Evolutionary conservation across 768 basidiomycete species (phyloP).

Genomic region (Astraeus odoratus): DNA sequence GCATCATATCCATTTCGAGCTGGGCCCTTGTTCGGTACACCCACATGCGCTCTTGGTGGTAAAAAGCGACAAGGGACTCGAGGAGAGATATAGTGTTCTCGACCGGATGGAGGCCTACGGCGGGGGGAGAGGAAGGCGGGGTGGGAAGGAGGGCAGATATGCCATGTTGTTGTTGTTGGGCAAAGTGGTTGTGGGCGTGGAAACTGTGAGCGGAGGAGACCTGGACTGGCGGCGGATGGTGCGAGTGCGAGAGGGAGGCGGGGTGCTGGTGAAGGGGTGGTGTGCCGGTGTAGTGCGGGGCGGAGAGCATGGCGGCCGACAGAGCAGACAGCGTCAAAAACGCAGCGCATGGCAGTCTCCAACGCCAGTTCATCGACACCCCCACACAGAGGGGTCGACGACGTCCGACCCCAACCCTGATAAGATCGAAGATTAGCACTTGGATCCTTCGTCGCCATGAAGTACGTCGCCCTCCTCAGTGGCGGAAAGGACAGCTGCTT

Average conservation of each 20-base stretch:
- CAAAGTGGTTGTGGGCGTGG: conserved; percentile 18
- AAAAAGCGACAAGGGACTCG: conserved; percentile 58
- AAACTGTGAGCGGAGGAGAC: conserved; percentile 19
- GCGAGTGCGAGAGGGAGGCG: conserved; percentile 20
- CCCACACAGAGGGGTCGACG: conserved; percentile 12
- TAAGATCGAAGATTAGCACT: conserved; percentile 5
- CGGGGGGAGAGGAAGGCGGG: conserved; percentile 27
- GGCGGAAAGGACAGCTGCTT: conserved; percentile 98
- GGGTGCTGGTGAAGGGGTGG: conserved; percentile 11
- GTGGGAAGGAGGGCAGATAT: conserved; percentile 28
- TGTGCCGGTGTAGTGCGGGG: conserved; percentile 14
- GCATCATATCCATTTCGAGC: conserved; percentile 43
- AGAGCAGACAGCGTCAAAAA: not conserved
- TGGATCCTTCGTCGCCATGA: conserved; percentile 46
- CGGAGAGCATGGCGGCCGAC: not conserved
- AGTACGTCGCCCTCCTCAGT: conserved; percentile 89
- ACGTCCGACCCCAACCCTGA: conserved; percentile 6
- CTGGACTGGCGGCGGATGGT: conserved; percentile 4
- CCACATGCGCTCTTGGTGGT: conserved; percentile 68
- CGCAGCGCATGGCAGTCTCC: not conserved
- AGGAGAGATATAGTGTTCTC: conserved; percentile 51
- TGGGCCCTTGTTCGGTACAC: conserved; percentile 57
- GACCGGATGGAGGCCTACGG: conserved; percentile 29
- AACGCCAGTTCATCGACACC: not conserved
- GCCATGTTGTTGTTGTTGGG: conserved; percentile 18